Evolutionary conservation across 2,329 filamentous ascomycete species (phyloP).

Genomic region (Pseudogymnoascus sp.): DNA sequence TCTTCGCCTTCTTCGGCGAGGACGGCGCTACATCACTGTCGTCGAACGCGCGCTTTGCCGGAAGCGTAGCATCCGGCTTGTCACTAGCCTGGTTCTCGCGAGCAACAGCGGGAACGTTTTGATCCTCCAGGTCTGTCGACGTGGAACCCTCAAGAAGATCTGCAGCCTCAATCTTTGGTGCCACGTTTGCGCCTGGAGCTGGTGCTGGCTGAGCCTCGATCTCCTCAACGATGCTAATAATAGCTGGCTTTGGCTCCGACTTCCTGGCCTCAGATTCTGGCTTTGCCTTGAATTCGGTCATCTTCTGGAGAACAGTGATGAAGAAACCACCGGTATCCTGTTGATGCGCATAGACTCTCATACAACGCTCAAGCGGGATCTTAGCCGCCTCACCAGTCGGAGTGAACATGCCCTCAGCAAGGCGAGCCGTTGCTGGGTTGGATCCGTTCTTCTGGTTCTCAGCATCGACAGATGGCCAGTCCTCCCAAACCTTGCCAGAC

Average conservation of each 20-base stretch:
- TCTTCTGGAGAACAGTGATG: conserved; percentile 91
- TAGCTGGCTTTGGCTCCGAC: conserved; percentile 34
- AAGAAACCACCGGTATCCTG: conserved; percentile 98
- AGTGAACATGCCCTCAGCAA: conserved; percentile 82
- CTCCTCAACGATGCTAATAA: conserved; percentile 34
- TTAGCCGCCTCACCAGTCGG: conserved; percentile 44
- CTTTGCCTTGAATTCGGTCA: conserved; percentile 72
- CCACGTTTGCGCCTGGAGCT: conserved; percentile 22
- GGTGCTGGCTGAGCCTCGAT: conserved; percentile 31
- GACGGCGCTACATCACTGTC: conserved; percentile 29
- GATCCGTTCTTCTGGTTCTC: conserved; percentile 54
- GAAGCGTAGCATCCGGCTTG: conserved; percentile 19
- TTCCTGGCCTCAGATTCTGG: conserved; percentile 56
- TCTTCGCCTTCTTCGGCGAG: conserved; percentile 42
- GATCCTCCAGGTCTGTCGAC: conserved; percentile 25
- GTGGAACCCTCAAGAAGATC: conserved; percentile 18
- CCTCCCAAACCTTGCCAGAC: conserved; percentile 67
- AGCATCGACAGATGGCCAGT: conserved; percentile 73
- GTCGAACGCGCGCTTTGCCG: conserved; percentile 26
- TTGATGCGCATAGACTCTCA: conserved; percentile 88
- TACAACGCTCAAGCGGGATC: conserved; percentile 80
- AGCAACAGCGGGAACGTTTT: conserved; percentile 25
- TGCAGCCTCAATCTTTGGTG: conserved; percentile 26
- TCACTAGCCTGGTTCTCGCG: conserved; percentile 27
- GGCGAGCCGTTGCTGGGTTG: conserved; percentile 53